Base-by-base conservation (phyloP, 257 asterid genomes). In the Nicotiana tabacum region DNA sequence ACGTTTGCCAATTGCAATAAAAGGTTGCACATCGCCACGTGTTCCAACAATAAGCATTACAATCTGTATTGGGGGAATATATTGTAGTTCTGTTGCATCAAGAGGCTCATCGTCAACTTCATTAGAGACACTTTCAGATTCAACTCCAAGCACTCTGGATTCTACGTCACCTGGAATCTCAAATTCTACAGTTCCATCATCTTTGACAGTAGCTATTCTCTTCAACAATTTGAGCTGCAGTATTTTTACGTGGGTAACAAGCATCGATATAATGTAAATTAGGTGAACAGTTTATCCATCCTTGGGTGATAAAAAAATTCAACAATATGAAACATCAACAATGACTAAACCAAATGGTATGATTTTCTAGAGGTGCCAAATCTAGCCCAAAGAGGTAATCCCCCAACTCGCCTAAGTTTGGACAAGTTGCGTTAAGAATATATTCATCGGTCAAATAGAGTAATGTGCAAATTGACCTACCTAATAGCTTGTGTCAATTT, bases 11-110 rank as follows among this genome's bases (percentile, higher is more conserved):
- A 95, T 95, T 77, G 98, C 99, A 86, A 91, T 90, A 92, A 95
- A 95, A 56, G 99, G 99, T 88, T 93, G 99, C 80, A 95, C 99
- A 88, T 95, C 99, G 68, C 98, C 99, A 65, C 99, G 96, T 68
- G 97, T 95, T 86, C 98, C 99, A 83, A 95, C 99, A 84, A 93
- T 95, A 83, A 95, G 99, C 90, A 95, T 92, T 61, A 91, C 99
- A 77, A 95, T 91, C 85, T 93, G 98, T 88, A 96, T 32, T 53
- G 97, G 96, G 55, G 94, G 97, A 86, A 96, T 89, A 85, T 93
- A 83, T 57, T 90, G 94, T 83, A 91, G 87, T 76, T 92, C 96
- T 82, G 85, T 72, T 68, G 90, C 90, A 88, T 94, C 96, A 85
- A 87, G 88, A 88, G 85, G 89, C 77, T 87, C 93, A 24, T 92